Evolutionary conservation across 2,329 filamentous ascomycete genomes (phyloP).

Genomic region (Sporothrix pseudoabietina): DNA sequence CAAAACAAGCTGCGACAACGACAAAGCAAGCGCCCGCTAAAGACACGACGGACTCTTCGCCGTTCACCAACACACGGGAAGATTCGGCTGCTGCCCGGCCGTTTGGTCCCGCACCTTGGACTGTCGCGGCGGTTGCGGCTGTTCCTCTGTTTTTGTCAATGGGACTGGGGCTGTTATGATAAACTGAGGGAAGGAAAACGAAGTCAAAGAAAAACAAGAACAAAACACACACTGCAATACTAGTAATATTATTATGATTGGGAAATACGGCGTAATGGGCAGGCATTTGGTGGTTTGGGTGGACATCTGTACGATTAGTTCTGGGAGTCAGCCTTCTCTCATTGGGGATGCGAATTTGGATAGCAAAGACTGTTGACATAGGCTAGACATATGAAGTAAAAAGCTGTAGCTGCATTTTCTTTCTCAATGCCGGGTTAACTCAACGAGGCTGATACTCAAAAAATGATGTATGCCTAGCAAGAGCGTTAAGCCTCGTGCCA

Average conservation of each 20-base stretch:
- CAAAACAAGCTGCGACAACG: background rate
- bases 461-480: background rate
- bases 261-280: background rate
- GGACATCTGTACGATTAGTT: too few relatives aligned
- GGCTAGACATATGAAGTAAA: too few relatives aligned
- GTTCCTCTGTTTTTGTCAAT: background rate
- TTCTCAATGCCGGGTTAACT: background rate
- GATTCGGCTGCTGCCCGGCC: background rate
- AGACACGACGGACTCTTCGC: slow-evolving; percentile 33
- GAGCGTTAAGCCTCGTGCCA: background rate
- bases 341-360: too few relatives aligned
- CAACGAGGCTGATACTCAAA: slow-evolving; percentile 8
- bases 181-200: background rate
- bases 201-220: background rate
- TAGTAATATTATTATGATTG: background rate
- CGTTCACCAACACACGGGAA: slow-evolving; percentile 33
- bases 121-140: background rate
- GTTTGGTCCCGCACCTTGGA: background rate
- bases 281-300: background rate
- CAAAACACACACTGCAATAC: background rate
- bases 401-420: background rate
- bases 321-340: too few relatives aligned
- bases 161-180: background rate
- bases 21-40: slow-evolving; percentile 21
- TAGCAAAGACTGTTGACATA: background rate